Conservation (phyloP, 176 grass and related monocot species). For the Oryza glaberrima region DNA sequence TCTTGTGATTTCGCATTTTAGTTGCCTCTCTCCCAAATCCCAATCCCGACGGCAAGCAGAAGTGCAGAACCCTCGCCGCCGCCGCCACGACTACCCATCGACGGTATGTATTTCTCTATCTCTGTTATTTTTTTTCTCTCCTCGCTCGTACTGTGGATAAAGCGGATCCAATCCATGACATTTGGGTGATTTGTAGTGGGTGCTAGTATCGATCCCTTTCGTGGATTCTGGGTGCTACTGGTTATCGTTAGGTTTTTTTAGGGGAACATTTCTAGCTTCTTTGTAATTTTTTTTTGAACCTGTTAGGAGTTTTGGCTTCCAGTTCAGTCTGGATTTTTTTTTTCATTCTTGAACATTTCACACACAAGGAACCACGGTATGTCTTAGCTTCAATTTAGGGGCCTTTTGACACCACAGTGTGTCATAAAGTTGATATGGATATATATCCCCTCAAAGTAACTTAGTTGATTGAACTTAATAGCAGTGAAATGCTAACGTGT, state of each 20-base stretch:
- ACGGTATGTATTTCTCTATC: background rate
- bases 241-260: background rate
- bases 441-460: background rate
- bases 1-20: background rate
- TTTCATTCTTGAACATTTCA: background rate
- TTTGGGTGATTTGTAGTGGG: background rate
- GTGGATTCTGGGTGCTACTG: background rate
- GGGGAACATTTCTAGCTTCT: background rate
- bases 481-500: background rate
- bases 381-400: background rate
- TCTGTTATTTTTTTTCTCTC: background rate
- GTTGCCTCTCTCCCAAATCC: too few species aligned
- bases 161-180: background rate
- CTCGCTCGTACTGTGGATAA: background rate
- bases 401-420: slow-evolving; percentile 7
- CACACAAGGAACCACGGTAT: background rate
- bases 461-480: background rate
- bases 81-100: background rate
- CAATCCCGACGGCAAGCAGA: background rate
- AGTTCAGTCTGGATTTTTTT: background rate
- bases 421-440: background rate
- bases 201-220: background rate
- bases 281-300: background rate
- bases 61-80: background rate
- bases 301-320: background rate